Evolutionary conservation across 306 rosid genomes (phyloP), one percentile per base, ranked within the genome.

Genomic region (Sechiopsis laciniata): DNA sequence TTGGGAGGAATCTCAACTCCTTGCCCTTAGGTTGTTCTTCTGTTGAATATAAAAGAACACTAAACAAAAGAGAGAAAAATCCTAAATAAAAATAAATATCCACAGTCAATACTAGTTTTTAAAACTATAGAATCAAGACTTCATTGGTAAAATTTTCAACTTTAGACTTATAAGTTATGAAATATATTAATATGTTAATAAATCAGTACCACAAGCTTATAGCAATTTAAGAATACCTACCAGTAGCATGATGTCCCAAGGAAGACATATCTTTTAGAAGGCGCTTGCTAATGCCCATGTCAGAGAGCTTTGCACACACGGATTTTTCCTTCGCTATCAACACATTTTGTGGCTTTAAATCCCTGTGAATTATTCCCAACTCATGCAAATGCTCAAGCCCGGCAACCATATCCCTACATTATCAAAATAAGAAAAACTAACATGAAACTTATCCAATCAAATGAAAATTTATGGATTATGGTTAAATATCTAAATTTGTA

Each of bases 351-450:
- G 97, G 97, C 80, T 92, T 92, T 74, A 92, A 78, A 86, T 92
- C 97, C 19, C 96, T 83, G 72, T 92, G 97, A 69, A 92, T 84
- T 61, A 92, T 92, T 74, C 97, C 97, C 81, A 90, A 48, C 70
- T 92, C 89, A 88, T 92, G 97, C 80, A 92, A 87, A 87, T 92
- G 97, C 84, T 78, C 82, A 45, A 92, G 82, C 80, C 97, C 97
- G 6, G 83, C 78, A 74, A 92, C 95, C 61, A 90, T 69, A 80
- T 88, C 96, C 86, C 97, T 92, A 76, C 52, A 57, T 78, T 16
- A 81, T 11, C 77, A 40, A 3, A 35, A 65, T 65, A 65, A 20
- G 11, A 10, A 75, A 70, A 53, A 73, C 63, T 42, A 78, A 55
- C 75, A 26, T 9, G 22, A 16, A 50, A 53, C 17, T 32, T 24